Conservation (phyloP, 768 basidiomycete species). For the Pleurotus platypus region DNA sequence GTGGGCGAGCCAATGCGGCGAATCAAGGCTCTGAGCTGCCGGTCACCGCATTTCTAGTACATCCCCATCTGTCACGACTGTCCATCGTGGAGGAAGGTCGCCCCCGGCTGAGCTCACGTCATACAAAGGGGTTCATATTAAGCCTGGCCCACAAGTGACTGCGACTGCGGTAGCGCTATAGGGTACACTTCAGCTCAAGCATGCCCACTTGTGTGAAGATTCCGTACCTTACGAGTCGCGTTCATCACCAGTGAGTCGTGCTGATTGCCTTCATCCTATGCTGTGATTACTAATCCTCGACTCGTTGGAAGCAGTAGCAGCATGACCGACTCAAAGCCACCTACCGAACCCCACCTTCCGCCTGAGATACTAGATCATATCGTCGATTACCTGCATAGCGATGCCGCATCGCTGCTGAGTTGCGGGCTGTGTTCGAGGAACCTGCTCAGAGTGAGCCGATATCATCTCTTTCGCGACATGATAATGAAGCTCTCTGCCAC, state of each 20-base stretch:
- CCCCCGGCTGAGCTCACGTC: not conserved
- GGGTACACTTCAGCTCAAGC: not conserved
- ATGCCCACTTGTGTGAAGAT: not conserved
- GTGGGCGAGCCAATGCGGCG: conserved; percentile 1
- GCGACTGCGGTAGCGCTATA: not conserved
- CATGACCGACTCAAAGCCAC: not conserved
- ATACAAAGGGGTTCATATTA: not conserved
- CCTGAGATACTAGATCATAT: conserved; percentile 7
- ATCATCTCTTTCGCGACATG: conserved; percentile 8
- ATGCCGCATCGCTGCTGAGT: not conserved
- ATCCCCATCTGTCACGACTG: not conserved
- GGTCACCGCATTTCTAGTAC: not conserved
- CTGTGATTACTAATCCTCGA: not conserved
- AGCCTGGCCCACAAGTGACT: not conserved
- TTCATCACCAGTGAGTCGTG: not conserved
- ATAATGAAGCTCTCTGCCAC: not conserved
- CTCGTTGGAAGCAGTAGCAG: not conserved
- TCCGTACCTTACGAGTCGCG: not conserved
- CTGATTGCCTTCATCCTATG: not conserved
- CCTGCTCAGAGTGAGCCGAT: conserved; percentile 1
- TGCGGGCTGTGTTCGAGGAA: not conserved
- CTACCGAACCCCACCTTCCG: not conserved
- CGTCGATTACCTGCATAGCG: conserved; percentile 6
- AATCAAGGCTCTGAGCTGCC: not conserved
- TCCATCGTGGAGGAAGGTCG: no score